A percentile compares a stretch with the other conserved stretches of the same genome.
Evolutionary conservation across 1,139 yeast genomes (phyloP).

Genomic region (Blastobotrys arbuscula): DNA sequence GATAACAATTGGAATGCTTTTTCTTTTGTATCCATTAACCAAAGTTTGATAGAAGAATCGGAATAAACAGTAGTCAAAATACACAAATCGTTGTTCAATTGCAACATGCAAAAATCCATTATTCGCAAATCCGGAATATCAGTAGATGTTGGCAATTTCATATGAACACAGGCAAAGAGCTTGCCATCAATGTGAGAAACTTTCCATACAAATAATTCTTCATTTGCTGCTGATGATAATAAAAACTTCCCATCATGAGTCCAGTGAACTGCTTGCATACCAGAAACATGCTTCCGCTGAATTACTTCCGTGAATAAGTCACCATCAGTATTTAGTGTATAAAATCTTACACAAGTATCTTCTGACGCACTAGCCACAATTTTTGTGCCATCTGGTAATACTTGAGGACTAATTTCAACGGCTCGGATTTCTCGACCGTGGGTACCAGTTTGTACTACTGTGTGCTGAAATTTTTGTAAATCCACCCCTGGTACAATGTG

Average conservation of each 20-base stretch:
- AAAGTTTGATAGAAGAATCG: slow-evolving; percentile 67
- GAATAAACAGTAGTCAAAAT: slow-evolving; percentile 71
- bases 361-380: slow-evolving; percentile 73
- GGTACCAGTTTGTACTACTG: slow-evolving; percentile 50
- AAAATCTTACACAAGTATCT: slow-evolving; percentile 70
- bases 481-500: slow-evolving; percentile 12
- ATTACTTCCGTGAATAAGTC: slow-evolving; percentile 48
- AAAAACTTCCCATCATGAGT: slow-evolving; percentile 46
- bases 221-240: slow-evolving; percentile 78
- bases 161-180: slow-evolving; percentile 21
- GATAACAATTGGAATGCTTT: slow-evolving; percentile 42
- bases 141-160: slow-evolving; percentile 34
- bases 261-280: slow-evolving; percentile 71
- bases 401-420: slow-evolving; percentile 29
- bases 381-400: slow-evolving; percentile 23
- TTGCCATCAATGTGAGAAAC: slow-evolving; percentile 28
- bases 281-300: slow-evolving; percentile 78
- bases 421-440: slow-evolving; percentile 77
- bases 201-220: slow-evolving; percentile 81
- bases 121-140: slow-evolving; percentile 76
- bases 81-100: slow-evolving; percentile 10
- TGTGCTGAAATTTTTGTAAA: slow-evolving; percentile 26
- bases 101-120: slow-evolving; percentile 59
- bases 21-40: slow-evolving; percentile 49
- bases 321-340: slow-evolving; percentile 43